phyloP scores from a whole-genome alignment of 495 filamentous ascomycete species.

The Aspergillus olivimuriae region DNA sequence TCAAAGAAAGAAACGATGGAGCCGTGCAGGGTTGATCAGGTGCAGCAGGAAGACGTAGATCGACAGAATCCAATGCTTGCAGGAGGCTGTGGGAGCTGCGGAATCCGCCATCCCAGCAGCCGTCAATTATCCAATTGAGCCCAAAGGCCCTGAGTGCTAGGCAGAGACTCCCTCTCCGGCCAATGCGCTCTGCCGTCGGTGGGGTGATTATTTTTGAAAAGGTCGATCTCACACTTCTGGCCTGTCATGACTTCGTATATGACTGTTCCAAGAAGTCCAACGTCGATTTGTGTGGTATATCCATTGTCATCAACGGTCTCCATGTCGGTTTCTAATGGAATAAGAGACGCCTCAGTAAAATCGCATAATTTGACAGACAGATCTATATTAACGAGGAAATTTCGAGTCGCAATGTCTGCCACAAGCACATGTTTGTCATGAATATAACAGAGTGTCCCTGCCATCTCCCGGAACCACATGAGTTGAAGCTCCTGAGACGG shows the following conservation, averaged over 20 bases:
- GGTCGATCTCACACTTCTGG: conserved; percentile 19
- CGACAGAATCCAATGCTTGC: conserved; percentile 15
- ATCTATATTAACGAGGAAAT: conserved; percentile 25
- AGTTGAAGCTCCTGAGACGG: conserved; percentile 18
- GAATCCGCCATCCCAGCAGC: conserved; percentile 23
- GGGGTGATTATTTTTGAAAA: conserved; percentile 19
- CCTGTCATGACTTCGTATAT: conserved; percentile 27
- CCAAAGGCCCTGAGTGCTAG: conserved; percentile 18
- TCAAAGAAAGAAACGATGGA: too few species aligned
- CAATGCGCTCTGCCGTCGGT: conserved; percentile 15
- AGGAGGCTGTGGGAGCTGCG: conserved; percentile 15
- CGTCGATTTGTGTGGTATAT: conserved; percentile 18
- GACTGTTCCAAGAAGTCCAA: conserved; percentile 22
- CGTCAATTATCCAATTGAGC: conserved; percentile 25
- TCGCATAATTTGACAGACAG: conserved; percentile 25
- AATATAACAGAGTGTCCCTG: conserved; percentile 18
- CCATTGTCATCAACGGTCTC: conserved; percentile 21
- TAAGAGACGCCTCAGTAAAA: conserved; percentile 20
- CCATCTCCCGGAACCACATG: conserved; percentile 23
- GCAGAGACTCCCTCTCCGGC: conserved; percentile 17
- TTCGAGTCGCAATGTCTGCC: conserved; percentile 23
- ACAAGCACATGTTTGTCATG: conserved; percentile 23
- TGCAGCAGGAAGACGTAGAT: too few species aligned
- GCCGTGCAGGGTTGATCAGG: too few species aligned
- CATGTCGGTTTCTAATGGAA: conserved; percentile 23